Evolutionary conservation across 2,329 filamentous ascomycete genomes (phyloP), one percentile per base, ranked within the genome.

Genomic region (Colletotrichum acutatum): DNA sequence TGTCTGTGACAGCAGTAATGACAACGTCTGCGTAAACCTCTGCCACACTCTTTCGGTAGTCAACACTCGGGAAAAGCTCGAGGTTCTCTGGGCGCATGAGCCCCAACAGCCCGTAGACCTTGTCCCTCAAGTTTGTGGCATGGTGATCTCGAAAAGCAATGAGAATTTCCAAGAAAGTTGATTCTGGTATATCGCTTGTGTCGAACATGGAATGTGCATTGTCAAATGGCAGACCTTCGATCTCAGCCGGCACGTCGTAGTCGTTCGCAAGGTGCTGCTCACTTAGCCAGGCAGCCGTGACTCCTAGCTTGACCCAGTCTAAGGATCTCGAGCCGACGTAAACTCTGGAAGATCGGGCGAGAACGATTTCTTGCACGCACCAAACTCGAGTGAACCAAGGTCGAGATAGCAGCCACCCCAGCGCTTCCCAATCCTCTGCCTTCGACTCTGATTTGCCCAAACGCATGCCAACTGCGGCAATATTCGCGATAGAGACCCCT

Each of bases 321-420:
- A 66, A 52, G 16, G 24, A 66, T 11, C 3, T 12, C 9, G 63
- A 57, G 9, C 63, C 63, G 9, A 66, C 53, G 4, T 52, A 22
- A 3, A 46, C 42, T 22, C 26, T 53, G 5, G 54, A 70, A 4
- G 37, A 66, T 1, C 42, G 16, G 2, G 67, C 67, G 6, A 70
- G 61, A 8, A 66, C 53, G 4, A 66, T 60, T 12, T 66, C 67
- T 32, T 66, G 67, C 16, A 70, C 67, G 7, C 61, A 70, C 67
- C 61, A 70, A 6, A 70, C 67, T 8, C 61, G 62, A 2, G 67
- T 70, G 61, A 54, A 66, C 61, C 67, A 70, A 4, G 61, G 54
- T 7, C 67, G 37, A 12, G 54, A 70, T 3, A 66, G 1, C 2
- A 70, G 22, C 67, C 61, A 66, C 0, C 28, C n/a, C 6, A 69